These are phyloP conservation scores for Pseudonectria buxi DNA, from an alignment of 2,329 filamentous ascomycete genomes.

Conservation along the genomic window DNA sequence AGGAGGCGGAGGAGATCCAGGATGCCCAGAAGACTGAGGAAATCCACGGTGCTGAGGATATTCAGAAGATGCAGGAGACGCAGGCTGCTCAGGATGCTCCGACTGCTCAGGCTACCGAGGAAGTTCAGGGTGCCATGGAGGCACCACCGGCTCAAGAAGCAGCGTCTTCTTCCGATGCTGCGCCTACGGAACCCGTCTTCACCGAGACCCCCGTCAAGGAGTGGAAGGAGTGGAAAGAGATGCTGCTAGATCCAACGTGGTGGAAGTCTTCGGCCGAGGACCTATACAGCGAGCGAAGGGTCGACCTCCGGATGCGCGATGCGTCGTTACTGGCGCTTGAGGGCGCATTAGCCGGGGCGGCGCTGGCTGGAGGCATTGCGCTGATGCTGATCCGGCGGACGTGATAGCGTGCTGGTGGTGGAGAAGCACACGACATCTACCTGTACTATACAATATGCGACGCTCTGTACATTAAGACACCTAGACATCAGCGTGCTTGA, in stretches of 20 bases:
- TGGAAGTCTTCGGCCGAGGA: slow-evolving; percentile 49
- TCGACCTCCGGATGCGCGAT: slow-evolving; percentile 62
- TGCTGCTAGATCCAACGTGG: slow-evolving; percentile 32
- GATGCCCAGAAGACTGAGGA: slow-evolving; percentile 3
- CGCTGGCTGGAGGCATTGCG: slow-evolving; percentile 48
- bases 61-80: slow-evolving; percentile 2
- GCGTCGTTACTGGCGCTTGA: slow-evolving; percentile 63
- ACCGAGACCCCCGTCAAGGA: not conserved
- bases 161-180: slow-evolving; percentile 1
- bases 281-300: slow-evolving; percentile 57
- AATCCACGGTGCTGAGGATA: not conserved
- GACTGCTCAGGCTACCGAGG: too few relatives aligned
- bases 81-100: too few relatives aligned
- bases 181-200: slow-evolving; percentile 6
- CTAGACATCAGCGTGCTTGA: too few relatives aligned
- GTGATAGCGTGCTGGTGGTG: slow-evolving; percentile 7
- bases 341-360: slow-evolving; percentile 59
- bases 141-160: slow-evolving; percentile 2
- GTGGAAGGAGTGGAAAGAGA: slow-evolving; percentile 35
- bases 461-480: slow-evolving; percentile 1
- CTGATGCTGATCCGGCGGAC: slow-evolving; percentile 37
- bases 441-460: not conserved
- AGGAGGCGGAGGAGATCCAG: slow-evolving; percentile 7
- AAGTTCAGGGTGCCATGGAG: not conserved
- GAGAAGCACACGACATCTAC: not conserved